A percentile compares a stretch with the other conserved stretches of the same genome.
These are phyloP conservation scores for Tuber magnatum DNA, from an alignment of 495 filamentous ascomycete species.

Conservation along the genomic window DNA sequence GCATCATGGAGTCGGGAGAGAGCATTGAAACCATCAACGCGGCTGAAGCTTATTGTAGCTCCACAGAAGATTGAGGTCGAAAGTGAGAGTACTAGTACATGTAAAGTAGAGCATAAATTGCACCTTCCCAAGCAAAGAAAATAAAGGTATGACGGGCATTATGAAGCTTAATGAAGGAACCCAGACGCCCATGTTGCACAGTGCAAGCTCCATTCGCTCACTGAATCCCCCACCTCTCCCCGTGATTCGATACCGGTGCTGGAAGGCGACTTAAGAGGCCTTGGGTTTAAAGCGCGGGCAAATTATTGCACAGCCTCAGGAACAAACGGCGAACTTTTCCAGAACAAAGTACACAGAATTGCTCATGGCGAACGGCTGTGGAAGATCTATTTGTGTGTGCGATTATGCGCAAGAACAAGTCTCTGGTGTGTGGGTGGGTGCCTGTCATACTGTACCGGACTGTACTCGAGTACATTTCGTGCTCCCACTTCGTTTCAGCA, in stretches of 20 bases:
- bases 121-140: conserved; percentile 1
- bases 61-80: not conserved
- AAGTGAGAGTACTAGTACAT: not conserved
- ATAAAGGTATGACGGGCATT: not conserved
- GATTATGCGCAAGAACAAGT: not conserved
- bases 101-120: not conserved
- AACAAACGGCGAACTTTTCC: conserved; percentile 1
- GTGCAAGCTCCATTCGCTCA: not conserved
- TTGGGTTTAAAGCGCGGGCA: not conserved
- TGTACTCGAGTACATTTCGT: too few relatives aligned
- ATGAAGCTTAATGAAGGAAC: not conserved
- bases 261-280: not conserved
- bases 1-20: not conserved
- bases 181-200: not conserved
- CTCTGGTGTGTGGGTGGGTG: not conserved
- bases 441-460: too few relatives aligned
- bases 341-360: not conserved
- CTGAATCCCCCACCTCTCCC: not conserved
- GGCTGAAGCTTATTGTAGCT: not conserved
- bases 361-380: not conserved
- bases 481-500: not conserved
- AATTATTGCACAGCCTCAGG: not conserved
- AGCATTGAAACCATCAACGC: not conserved
- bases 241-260: not conserved
- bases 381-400: not conserved